Conservation (phyloP, 495 filamentous ascomycete genomes). For the Annulohypoxylon bovei region DNA sequence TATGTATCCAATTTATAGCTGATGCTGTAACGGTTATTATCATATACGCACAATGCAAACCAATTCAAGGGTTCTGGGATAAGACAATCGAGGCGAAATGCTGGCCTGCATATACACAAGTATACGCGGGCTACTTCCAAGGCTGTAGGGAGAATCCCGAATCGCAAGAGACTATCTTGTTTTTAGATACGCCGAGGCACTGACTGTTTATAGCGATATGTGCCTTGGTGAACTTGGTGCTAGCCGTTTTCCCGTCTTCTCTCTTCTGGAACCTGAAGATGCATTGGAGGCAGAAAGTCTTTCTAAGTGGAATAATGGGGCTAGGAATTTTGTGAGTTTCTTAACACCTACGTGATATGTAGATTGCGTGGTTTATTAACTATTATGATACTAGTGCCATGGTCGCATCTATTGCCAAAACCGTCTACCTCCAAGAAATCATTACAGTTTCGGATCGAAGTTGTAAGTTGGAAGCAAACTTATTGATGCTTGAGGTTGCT, state of each 20-base stretch:
- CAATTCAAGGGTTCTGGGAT: slow-evolving; percentile 4
- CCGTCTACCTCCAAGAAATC: not conserved
- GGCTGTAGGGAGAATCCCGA: not conserved
- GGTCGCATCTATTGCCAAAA: not conserved
- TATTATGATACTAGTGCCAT: not conserved
- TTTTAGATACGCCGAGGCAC: not conserved
- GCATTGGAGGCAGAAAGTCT: not conserved
- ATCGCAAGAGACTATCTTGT: not conserved
- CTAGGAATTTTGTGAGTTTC: not conserved
- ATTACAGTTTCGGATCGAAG: not conserved
- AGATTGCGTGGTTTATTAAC: not conserved
- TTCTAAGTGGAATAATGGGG: not conserved
- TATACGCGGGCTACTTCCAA: slow-evolving; percentile 2
- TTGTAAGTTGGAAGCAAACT: not conserved
- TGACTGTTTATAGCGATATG: not conserved
- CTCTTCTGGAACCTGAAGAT: not conserved
- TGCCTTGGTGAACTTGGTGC: not conserved
- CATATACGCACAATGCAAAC: slow-evolving; percentile 2
- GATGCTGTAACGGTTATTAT: not conserved
- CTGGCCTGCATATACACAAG: not conserved
- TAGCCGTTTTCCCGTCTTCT: not conserved
- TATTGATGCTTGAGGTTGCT: not conserved
- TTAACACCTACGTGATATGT: not conserved
- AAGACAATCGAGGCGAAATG: not conserved
- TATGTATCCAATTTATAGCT: slow-evolving; percentile 5